A percentile compares a stretch with the other conserved stretches of the same genome.
phyloP scores from a whole-genome alignment of 306 rosid species.

The Malus domestica region DNA sequence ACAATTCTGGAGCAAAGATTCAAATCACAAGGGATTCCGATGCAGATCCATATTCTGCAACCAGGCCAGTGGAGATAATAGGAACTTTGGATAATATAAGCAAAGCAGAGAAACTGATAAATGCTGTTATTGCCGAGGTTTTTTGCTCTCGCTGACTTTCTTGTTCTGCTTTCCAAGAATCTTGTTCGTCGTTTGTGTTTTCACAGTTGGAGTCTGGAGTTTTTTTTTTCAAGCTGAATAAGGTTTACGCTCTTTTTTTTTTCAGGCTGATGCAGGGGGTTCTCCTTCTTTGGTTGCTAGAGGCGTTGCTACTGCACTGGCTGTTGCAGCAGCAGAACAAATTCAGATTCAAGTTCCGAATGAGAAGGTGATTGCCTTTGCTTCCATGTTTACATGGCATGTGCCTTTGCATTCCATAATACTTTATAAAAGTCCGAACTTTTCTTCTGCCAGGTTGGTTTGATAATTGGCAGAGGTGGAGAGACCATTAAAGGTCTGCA shows the following conservation, averaged over 20 bases:
- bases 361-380: constrained; percentile 56
- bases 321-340: constrained; percentile 76
- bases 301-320: constrained; percentile 72
- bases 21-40: constrained; percentile 92
- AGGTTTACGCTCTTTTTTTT: constrained; percentile 6
- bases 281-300: constrained; percentile 94
- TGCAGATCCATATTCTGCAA: constrained; percentile 52
- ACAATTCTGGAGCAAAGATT: constrained; percentile 90
- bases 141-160: not conserved
- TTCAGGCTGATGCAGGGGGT: constrained; percentile 98
- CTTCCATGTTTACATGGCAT: constrained; percentile 6
- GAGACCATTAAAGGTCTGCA: constrained; percentile 93
- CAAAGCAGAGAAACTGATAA: constrained; percentile 86
- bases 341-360: constrained; percentile 93
- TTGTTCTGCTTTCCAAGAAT: not conserved
- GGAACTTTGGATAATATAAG: constrained; percentile 73
- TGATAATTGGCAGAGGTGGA: constrained; percentile 95
- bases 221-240: not conserved
- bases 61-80: constrained; percentile 79
- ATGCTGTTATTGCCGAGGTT: constrained; percentile 91
- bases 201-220: not conserved
- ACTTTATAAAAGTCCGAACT: not conserved
- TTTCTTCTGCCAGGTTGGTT: constrained; percentile 62
- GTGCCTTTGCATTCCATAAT: not conserved
- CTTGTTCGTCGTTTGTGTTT: not conserved